Evolutionary conservation across 306 rosid genomes (phyloP).

Genomic region (Gillenia trifoliata): DNA sequence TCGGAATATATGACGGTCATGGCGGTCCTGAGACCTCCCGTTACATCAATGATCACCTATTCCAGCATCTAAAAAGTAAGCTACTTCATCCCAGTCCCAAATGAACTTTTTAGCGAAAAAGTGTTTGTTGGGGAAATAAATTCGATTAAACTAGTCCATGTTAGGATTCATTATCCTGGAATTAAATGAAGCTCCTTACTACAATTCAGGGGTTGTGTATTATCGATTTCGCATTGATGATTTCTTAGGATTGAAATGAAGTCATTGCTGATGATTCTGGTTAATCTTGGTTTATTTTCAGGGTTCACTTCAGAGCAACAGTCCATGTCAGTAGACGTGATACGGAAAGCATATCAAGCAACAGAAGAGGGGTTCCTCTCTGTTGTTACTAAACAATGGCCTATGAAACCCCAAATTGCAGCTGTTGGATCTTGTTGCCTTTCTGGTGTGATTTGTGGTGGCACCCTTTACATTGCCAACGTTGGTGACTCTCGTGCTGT

Average conservation of each 20-base stretch:
- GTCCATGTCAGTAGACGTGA: constrained; percentile 79
- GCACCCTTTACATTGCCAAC: constrained; percentile 75
- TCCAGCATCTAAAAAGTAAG: constrained; percentile 76
- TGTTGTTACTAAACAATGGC: constrained; percentile 76
- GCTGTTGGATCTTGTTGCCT: constrained; percentile 97
- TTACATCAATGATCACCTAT: constrained; percentile 66
- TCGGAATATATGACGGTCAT: constrained; percentile 88
- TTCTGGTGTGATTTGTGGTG: constrained; percentile 74
- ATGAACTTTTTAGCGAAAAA: background rate
- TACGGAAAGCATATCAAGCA: constrained; percentile 87
- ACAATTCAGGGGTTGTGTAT: background rate
- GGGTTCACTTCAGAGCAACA: constrained; percentile 83
- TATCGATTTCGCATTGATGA: background rate
- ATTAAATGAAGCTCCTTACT: background rate
- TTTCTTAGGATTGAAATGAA: background rate
- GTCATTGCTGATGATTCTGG: constrained; percentile 11
- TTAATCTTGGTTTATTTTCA: constrained; percentile 9
- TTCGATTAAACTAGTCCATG: background rate
- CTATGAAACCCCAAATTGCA: constrained; percentile 79
- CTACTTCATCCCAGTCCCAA: background rate
- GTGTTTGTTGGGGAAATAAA: background rate
- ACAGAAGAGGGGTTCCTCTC: constrained; percentile 89
- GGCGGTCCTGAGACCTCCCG: constrained; percentile 97
- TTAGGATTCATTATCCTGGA: background rate
- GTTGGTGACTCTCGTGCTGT: constrained; percentile 98